These are phyloP conservation scores for Trichoderma sp. DNA, from an alignment of 2,329 filamentous ascomycete species.

Conservation along the genomic window DNA sequence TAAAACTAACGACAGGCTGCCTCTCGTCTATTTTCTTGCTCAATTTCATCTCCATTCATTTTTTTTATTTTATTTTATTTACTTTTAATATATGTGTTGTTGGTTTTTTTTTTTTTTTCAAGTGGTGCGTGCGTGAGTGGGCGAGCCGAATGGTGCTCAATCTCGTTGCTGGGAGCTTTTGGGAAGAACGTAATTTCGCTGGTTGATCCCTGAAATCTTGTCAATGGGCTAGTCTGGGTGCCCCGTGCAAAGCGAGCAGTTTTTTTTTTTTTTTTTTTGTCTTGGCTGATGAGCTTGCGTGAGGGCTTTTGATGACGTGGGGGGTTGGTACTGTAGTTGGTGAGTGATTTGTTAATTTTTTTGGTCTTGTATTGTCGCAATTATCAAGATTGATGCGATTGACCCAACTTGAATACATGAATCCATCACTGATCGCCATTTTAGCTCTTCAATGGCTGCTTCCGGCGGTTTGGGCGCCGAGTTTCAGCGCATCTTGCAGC, in stretches of 20 bases:
- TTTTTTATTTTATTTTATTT: neutral
- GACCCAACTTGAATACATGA: too few species aligned
- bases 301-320: neutral
- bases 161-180: conserved; percentile 3
- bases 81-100: neutral
- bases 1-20: neutral
- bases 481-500: conserved; percentile 9
- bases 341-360: neutral
- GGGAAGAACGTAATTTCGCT: conserved; percentile 1
- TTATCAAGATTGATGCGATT: neutral
- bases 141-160: neutral
- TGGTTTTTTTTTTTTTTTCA: neutral
- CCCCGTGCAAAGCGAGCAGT: neutral
- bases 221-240: neutral
- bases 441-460: neutral
- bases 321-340: neutral
- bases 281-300: neutral
- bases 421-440: neutral
- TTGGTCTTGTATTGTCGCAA: neutral
- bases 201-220: conserved; percentile 14
- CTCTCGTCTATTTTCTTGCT: neutral
- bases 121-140: neutral
- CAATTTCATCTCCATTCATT: neutral
- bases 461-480: neutral
- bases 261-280: neutral